Evolutionary conservation across 371 early-diverging fungal genomes (phyloP).

Genomic region (Chytridium lagenaria): DNA sequence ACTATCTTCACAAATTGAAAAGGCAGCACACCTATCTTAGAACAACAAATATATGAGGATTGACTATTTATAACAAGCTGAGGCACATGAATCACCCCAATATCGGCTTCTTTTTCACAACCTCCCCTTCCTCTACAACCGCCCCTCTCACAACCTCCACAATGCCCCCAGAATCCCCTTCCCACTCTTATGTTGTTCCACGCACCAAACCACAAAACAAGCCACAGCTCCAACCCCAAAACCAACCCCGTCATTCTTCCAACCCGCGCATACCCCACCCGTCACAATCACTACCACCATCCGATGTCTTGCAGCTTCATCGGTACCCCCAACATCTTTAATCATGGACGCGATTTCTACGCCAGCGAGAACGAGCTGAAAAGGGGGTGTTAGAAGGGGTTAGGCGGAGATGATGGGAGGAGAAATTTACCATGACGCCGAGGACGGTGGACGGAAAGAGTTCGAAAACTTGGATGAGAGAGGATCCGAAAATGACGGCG

Average conservation of each 20-base stretch:
- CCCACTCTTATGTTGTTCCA: slow-evolving; percentile 12
- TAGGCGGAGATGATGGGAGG: slow-evolving; percentile 1
- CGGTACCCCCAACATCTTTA: slow-evolving; percentile 39
- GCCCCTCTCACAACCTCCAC: not conserved
- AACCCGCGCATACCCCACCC: slow-evolving; percentile 72
- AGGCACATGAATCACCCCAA: no score
- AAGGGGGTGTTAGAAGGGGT: not conserved
- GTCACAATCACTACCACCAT: slow-evolving; percentile 50
- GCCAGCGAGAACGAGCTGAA: slow-evolving; percentile 77
- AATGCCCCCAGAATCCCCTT: not conserved
- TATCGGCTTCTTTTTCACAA: not conserved
- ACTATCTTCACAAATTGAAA: no score
- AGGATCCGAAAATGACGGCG: slow-evolving; percentile 81
- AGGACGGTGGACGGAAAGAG: slow-evolving; percentile 78
- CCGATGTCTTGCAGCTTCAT: slow-evolving; percentile 4
- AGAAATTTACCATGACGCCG: slow-evolving; percentile 69
- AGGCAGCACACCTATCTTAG: no score
- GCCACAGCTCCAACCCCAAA: slow-evolving; percentile 58
- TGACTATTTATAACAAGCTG: no score
- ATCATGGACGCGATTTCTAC: slow-evolving; percentile 78
- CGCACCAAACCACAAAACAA: slow-evolving; percentile 31
- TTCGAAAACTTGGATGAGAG: slow-evolving; percentile 72
- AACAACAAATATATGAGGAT: no score
- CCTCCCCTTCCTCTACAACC: not conserved
- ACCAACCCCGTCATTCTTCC: slow-evolving; percentile 83